Evolutionary conservation across 768 basidiomycete species (phyloP), one percentile per base, ranked within the genome.

Genomic region (Lactarius evosmus): DNA sequence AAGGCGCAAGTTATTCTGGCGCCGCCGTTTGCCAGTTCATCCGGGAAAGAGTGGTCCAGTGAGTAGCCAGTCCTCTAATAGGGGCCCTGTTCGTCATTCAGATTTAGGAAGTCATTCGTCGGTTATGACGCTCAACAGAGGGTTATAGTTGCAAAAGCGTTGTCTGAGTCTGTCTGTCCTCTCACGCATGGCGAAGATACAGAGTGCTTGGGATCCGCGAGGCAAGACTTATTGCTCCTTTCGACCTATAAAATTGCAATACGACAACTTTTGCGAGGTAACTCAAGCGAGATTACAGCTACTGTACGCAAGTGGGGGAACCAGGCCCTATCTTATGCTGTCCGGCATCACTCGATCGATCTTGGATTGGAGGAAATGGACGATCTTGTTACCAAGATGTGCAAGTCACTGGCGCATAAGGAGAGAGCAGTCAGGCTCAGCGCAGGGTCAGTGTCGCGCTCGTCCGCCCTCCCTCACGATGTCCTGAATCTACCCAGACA

Each of bases 261-360:
- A 60, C 59, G 68, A 14, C 70, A 75, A 54, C 63, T 88, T 12
- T 69, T 90, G 8, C 76, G 80, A 27, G 85, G 84, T 3, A 68
- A 78, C 9, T 73, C 74, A 7, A 73, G 76, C 17, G 80, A 84
- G 61, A 80, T 82, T 8, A 80, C 80, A 0, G 67, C 76, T 3
- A 66, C 74, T 36, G 81, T 88, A 51, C 79, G 82, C 17, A 77
- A 78, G 44, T 71, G 73, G 51, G 76, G 74, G 3, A 83, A 79
- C 65, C 71, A 72, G 30, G 75, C 79, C 6, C 71, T 87, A 29
- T 69, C 71, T 19, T 68, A 67, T 32, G 74, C 79, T 46, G 71
- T 87, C 29, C 75, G 74, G 58, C 82, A 85, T 62, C 77, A 82
- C 67, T 53, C 68, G 22, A n/a, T 54, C 19, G 62, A 70, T 70